Percentiles rank a stretch among this genome's conserved stretches.
These are phyloP conservation scores for Agaricales sp. DNA, from an alignment of 1,284 basidiomycete genomes.

Conservation along the genomic window DNA sequence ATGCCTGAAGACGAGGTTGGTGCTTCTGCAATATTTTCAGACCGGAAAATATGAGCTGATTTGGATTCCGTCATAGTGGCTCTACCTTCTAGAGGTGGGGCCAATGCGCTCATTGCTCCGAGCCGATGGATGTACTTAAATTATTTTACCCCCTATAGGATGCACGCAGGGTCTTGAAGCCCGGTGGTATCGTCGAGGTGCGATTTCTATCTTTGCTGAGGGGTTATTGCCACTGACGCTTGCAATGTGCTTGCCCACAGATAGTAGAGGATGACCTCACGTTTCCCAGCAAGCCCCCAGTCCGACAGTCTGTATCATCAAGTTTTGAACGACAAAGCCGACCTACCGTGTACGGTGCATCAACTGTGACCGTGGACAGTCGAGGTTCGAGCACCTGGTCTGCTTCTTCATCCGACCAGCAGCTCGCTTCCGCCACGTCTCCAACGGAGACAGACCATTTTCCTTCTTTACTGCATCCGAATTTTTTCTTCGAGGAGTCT, in stretches of 20 bases:
- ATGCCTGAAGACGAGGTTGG: constrained; percentile 63
- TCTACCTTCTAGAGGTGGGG: constrained; percentile 38
- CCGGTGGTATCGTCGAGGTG: constrained; percentile 57
- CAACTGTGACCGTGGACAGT: no score
- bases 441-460: constrained; percentile 14
- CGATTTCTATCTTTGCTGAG: constrained; percentile 10
- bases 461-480: constrained; percentile 4
- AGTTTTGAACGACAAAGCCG: no score
- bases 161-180: constrained; percentile 49
- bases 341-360: no score
- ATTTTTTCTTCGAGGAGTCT: constrained; percentile 2
- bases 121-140: constrained; percentile 5
- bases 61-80: no score
- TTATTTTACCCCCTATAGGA: no score
- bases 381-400: no score
- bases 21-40: constrained; percentile 5
- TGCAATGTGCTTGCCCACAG: constrained; percentile 21
- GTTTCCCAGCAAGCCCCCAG: constrained; percentile 52
- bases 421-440: constrained; percentile 18
- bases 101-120: constrained; percentile 11
- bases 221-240: constrained; percentile 4
- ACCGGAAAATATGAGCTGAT: no score
- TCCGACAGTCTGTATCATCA: no score
- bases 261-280: constrained; percentile 63
- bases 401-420: no score